These are phyloP conservation scores for Phaeolepiota aurea DNA, from an alignment of 768 basidiomycete species.

Conservation along the genomic window DNA sequence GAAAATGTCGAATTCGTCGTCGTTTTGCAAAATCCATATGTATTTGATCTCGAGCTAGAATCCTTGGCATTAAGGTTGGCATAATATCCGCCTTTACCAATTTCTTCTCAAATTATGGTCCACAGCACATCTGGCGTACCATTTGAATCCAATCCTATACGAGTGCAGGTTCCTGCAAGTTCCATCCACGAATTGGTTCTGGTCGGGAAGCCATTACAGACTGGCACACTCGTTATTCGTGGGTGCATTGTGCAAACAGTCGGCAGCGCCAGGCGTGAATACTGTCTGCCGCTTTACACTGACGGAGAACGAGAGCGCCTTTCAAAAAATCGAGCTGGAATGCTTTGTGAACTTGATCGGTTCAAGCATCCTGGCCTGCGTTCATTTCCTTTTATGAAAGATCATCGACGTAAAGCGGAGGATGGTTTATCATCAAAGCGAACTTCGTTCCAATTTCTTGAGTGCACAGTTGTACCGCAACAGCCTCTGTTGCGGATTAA, in stretches of 20 bases:
- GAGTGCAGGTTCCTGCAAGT: conserved; percentile 64
- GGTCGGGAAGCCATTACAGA: conserved; percentile 51
- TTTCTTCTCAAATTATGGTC: conserved; percentile 2
- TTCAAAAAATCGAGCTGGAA: conserved; percentile 46
- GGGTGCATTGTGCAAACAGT: conserved; percentile 76
- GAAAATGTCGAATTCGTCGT: conserved; percentile 79
- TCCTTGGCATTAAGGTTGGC: conserved; percentile 70
- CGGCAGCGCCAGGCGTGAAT: conserved; percentile 63
- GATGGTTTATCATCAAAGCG: conserved; percentile 4
- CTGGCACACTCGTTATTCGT: conserved; percentile 63
- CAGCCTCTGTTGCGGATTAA: conserved; percentile 85
- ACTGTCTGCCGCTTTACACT: conserved; percentile 66
- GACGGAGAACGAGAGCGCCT: conserved; percentile 62
- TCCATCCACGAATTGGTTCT: conserved; percentile 69
- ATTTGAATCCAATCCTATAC: conserved; percentile 58
- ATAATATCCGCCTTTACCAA: background rate
- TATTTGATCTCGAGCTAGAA: conserved; percentile 86
- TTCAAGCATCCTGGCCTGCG: conserved; percentile 72
- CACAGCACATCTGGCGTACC: conserved; percentile 73
- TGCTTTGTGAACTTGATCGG: conserved; percentile 59
- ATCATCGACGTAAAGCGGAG: conserved; percentile 27
- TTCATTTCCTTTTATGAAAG: conserved; percentile 50
- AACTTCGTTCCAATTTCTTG: conserved; percentile 45
- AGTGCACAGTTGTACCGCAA: conserved; percentile 78
- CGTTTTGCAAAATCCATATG: conserved; percentile 84